Percentiles rank a stretch among this genome's conserved stretches.
Evolutionary conservation across 495 filamentous ascomycete species (phyloP).

Genomic region (Immersiella caudata): DNA sequence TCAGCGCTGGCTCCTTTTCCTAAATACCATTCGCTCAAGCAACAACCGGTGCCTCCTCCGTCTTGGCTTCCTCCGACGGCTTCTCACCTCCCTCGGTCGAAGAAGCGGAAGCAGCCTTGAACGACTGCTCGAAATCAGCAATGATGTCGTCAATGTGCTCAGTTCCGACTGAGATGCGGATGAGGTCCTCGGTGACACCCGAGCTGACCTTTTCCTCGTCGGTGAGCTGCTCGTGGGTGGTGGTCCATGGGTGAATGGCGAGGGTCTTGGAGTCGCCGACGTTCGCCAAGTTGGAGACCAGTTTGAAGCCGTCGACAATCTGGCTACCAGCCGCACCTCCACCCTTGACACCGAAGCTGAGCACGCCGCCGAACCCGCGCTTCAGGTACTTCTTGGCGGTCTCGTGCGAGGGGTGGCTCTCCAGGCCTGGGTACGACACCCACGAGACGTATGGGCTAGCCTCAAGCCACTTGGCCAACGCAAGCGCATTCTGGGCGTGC

Average conservation of each 20-base stretch:
- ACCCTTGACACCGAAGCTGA: conserved; percentile 93
- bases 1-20: not conserved
- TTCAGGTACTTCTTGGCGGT: conserved; percentile 87
- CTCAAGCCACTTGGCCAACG: conserved; percentile 83
- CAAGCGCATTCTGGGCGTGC: conserved; percentile 82
- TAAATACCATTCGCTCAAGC: conserved; percentile 30
- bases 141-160: conserved; percentile 99
- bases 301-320: conserved; percentile 91
- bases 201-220: conserved; percentile 80
- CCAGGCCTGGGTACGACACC: conserved; percentile 92
- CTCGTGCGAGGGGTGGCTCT: conserved; percentile 77
- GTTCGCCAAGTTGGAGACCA: conserved; percentile 89
- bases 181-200: conserved; percentile 89
- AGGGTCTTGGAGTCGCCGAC: conserved; percentile 85
- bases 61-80: conserved; percentile 33
- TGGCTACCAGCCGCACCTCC: conserved; percentile 77
- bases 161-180: conserved; percentile 94
- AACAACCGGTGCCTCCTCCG: conserved; percentile 43
- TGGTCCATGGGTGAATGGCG: conserved; percentile 95
- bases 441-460: conserved; percentile 81
- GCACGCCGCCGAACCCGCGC: conserved; percentile 86
- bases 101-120: conserved; percentile 56
- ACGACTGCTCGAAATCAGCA: conserved; percentile 91
- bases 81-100: conserved; percentile 31
- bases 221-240: conserved; percentile 91